Conservation (phyloP, 2,329 filamentous ascomycete genomes). For the Tolypocladium inflatum region DNA sequence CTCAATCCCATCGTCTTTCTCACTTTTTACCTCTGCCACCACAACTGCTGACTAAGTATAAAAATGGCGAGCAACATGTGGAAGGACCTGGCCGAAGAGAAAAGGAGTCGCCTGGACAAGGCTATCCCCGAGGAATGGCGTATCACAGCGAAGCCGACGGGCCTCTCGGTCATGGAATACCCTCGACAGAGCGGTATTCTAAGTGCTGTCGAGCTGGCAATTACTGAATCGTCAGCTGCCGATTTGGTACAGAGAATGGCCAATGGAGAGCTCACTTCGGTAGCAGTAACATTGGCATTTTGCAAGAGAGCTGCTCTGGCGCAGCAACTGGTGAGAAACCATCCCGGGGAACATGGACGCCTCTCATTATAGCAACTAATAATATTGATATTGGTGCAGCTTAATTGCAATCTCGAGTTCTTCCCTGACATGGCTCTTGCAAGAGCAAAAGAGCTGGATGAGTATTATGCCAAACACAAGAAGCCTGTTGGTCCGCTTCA, state of each 20-base stretch:
- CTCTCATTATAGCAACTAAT: background rate
- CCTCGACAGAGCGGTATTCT: conserved; percentile 32
- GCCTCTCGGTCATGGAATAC: conserved; percentile 2
- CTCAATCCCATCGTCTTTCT: no score
- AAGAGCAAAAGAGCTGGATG: conserved; percentile 37
- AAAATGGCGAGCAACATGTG: background rate
- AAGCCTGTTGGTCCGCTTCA: conserved; percentile 48
- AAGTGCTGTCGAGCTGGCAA: conserved; percentile 36
- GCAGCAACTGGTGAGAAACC: conserved; percentile 37
- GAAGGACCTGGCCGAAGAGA: conserved; percentile 4
- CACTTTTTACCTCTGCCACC: no score
- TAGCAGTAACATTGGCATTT: conserved; percentile 27
- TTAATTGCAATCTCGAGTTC: conserved; percentile 23
- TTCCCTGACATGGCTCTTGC: conserved; percentile 35
- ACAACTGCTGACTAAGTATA: no score
- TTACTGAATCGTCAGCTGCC: conserved; percentile 41
- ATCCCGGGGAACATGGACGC: conserved; percentile 9
- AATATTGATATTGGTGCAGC: background rate
- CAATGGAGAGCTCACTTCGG: conserved; percentile 18
- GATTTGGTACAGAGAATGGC: conserved; percentile 24
- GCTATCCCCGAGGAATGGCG: conserved; percentile 6
- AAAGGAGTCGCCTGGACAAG: conserved; percentile 5
- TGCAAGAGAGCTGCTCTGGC: conserved; percentile 39
- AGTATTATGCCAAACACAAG: conserved; percentile 28
- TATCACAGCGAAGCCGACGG: background rate